These are phyloP conservation scores for Monilinia polystroma DNA, from an alignment of 2,329 filamentous ascomycete genomes.

Conservation along the genomic window DNA sequence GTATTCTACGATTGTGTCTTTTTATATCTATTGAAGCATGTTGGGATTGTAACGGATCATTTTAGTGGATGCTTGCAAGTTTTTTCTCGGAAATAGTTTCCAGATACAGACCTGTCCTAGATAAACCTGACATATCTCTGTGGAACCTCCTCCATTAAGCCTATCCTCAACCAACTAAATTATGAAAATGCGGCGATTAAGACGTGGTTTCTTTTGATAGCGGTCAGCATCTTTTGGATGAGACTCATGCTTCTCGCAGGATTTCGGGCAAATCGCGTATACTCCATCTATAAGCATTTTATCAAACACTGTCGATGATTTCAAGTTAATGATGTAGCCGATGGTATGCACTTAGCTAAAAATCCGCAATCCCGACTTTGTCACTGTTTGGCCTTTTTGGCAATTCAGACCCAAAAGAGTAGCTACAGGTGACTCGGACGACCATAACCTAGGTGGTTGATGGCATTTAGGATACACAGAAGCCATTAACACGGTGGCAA, in stretches of 20 bases:
- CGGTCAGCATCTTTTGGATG: background rate
- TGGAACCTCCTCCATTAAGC: slow-evolving; percentile 42
- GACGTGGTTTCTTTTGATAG: background rate
- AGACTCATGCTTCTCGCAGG: background rate
- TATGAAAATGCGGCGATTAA: slow-evolving; percentile 53
- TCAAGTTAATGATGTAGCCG: slow-evolving; percentile 55
- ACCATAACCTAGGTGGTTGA: background rate
- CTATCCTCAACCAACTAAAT: slow-evolving; percentile 41
- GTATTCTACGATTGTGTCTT: slow-evolving; percentile 29
- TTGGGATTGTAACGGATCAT: background rate
- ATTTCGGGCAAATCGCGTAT: slow-evolving; percentile 57
- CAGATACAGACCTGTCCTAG: background rate
- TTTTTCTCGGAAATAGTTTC: background rate
- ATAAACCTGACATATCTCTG: background rate
- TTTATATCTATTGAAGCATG: background rate
- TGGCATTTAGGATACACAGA: slow-evolving; percentile 1
- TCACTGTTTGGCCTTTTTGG: slow-evolving; percentile 57
- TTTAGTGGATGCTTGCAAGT: background rate
- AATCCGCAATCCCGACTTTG: slow-evolving; percentile 62
- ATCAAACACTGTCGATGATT: slow-evolving; percentile 52
- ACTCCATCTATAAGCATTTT: slow-evolving; percentile 63
- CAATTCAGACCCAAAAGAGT: no score
- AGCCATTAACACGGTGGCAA: slow-evolving; percentile 27
- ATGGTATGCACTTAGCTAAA: slow-evolving; percentile 61
- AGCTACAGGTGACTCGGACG: background rate